Percentiles rank a stretch among this genome's conserved stretches.
These are phyloP conservation scores for Spirogloea muscicola DNA, from an alignment of 139 green algal genomes.

Conservation along the genomic window DNA sequence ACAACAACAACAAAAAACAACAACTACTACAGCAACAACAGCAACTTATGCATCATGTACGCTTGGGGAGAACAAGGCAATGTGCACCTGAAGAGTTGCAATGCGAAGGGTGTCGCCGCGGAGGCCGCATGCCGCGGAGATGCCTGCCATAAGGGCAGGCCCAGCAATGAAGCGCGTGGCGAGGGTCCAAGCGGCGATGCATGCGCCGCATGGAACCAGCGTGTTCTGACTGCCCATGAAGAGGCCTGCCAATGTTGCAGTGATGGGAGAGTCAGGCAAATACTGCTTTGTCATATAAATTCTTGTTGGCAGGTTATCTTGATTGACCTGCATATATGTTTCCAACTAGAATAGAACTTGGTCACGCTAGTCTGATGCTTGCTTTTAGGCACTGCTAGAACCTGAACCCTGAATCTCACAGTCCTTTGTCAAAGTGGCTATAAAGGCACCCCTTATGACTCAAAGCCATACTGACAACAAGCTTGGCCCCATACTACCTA, in stretches of 20 bases:
- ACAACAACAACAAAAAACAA: background rate
- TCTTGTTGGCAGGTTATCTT: background rate
- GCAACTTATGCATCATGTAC: background rate
- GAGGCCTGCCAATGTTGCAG: background rate
- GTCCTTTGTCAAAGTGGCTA: background rate
- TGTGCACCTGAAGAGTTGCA: constrained; percentile 12
- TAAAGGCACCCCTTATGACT: background rate
- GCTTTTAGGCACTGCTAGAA: background rate
- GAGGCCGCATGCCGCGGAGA: constrained; percentile 2
- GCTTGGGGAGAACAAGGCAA: background rate
- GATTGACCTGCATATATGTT: background rate
- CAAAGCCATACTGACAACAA: background rate
- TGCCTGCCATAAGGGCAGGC: background rate
- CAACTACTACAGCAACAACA: background rate
- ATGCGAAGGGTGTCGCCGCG: constrained; percentile 3
- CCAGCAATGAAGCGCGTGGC: background rate
- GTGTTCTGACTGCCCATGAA: constrained; percentile 21
- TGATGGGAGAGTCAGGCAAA: background rate
- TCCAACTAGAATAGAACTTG: background rate
- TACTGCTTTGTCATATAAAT: background rate
- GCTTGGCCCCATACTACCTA: background rate
- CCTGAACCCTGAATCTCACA: too few species aligned
- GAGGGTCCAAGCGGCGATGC: background rate
- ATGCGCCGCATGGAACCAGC: constrained; percentile 12
- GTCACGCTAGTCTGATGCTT: background rate